A percentile compares a stretch with the other conserved stretches of the same genome.
Evolutionary conservation across 306 rosid species (phyloP).

Genomic region (Lupinus albus): DNA sequence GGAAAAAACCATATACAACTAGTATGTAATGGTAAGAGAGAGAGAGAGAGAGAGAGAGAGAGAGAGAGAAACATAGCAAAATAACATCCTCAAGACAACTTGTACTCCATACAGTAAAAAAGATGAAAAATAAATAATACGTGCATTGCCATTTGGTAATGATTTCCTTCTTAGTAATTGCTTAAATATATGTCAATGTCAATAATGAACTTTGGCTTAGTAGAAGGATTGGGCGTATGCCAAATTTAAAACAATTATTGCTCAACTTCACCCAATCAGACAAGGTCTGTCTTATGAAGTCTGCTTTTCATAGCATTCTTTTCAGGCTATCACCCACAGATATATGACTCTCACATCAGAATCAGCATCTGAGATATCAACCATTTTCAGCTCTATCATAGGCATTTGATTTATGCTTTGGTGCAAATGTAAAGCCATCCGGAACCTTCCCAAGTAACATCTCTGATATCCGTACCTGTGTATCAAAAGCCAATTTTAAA

Average conservation of each 20-base stretch:
- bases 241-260: not conserved
- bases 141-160: no score
- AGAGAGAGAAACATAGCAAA: no score
- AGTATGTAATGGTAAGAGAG: not conserved
- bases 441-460: constrained; percentile 95
- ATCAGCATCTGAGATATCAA: constrained; percentile 39
- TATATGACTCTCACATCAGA: constrained; percentile 16
- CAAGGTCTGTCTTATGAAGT: constrained; percentile 3
- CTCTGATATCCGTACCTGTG: constrained; percentile 82
- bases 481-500: constrained; percentile 32
- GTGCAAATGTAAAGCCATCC: constrained; percentile 69
- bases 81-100: no score
- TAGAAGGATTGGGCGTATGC: not conserved
- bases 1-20: no score
- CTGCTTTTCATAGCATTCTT: not conserved
- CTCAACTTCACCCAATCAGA: constrained; percentile 2
- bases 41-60: no score
- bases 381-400: constrained; percentile 94
- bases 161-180: not conserved
- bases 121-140: no score
- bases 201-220: no score
- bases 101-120: no score
- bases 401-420: constrained; percentile 92
- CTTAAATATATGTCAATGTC: no score
- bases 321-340: constrained; percentile 17